Percentiles rank a stretch among this genome's conserved stretches.
Conservation (phyloP, 139 green algal genomes). For the Limnomonas spitsbergensis region DNA sequence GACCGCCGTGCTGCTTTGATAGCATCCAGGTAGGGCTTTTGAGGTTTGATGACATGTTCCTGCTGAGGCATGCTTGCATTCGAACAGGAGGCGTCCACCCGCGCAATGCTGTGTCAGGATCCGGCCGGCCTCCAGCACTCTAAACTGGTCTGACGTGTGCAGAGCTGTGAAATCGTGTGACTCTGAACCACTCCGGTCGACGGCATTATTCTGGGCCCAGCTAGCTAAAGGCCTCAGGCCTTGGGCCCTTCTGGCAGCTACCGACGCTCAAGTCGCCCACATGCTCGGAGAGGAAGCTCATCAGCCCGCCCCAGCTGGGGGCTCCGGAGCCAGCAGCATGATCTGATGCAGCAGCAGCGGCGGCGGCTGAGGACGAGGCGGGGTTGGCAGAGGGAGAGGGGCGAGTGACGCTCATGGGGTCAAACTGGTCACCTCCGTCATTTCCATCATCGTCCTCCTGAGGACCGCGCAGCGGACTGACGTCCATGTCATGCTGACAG, state of each 20-base stretch:
- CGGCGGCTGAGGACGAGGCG: neutral
- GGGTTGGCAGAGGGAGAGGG: neutral
- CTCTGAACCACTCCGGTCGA: no score
- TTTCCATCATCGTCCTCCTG: neutral
- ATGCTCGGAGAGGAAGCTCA: constrained; percentile 7
- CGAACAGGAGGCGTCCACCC: no score
- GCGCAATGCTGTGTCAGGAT: no score
- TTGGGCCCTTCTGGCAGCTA: neutral
- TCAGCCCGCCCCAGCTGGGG: neutral
- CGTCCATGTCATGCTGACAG: no score
- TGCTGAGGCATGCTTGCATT: no score
- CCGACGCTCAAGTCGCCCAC: neutral
- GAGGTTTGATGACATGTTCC: no score
- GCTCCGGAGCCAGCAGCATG: neutral
- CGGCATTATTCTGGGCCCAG: no score
- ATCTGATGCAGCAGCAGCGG: neutral
- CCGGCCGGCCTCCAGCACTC: no score
- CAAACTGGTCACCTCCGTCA: neutral
- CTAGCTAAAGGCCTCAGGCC: neutral
- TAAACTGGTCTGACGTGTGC: no score
- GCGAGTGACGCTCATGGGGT: neutral
- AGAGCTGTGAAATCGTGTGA: no score
- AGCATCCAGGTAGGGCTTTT: no score
- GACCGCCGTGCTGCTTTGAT: no score
- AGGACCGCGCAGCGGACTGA: neutral